Base-by-base conservation (phyloP, 768 basidiomycete genomes). In the Trametes sanguinea region DNA sequence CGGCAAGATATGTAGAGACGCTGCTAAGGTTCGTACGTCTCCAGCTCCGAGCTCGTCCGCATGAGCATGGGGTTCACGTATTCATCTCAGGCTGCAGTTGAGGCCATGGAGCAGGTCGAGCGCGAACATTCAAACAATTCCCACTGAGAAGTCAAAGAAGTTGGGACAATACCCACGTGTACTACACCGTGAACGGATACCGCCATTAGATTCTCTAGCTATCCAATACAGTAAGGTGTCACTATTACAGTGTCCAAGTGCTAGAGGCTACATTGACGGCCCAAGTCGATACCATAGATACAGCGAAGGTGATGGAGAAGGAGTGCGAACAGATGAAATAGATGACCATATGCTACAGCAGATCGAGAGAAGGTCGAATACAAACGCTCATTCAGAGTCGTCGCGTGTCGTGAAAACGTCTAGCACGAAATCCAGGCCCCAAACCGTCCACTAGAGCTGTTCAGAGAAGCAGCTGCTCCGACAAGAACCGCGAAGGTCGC, bases 381-480 rank as follows among this genome's bases (percentile, higher is more conserved):
- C 35, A 57, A 30, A 13, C 10, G 37, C 37, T 40, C 56, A 30
- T 45, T 6, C 29, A 39, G 50, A 37, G 10, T 32, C 57, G 50
- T 59, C 32, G 32, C 46, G 11, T 8, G 27, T 45, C 42, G 37
- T 57, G 48, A n/a, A 32, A 13, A 35, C 43, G 61, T 4, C 10
- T 17, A 27, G 27, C 10, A 13, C 27, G 3, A 30, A 14, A 32
- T 7, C 32, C 17, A 44, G 7, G 22, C 35, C 6, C 35, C 35
- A 37, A 6, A 37, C 6, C 35, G 11, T 22, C 2, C 14, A 10
- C 11, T 4, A 30, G 17, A 8, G 13, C 10, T 13, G 13, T 29
- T 59, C 50, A 59, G 17, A 51, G 73, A 51, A 71, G 50, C 30
- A 74, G 43, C n/a, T 47, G 66, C 33, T 7, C 72, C 73, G 44